Percentiles rank a stretch among this genome's conserved stretches.
Evolutionary conservation across 495 filamentous ascomycete species (phyloP).

Genomic region (Podospora appendiculata): DNA sequence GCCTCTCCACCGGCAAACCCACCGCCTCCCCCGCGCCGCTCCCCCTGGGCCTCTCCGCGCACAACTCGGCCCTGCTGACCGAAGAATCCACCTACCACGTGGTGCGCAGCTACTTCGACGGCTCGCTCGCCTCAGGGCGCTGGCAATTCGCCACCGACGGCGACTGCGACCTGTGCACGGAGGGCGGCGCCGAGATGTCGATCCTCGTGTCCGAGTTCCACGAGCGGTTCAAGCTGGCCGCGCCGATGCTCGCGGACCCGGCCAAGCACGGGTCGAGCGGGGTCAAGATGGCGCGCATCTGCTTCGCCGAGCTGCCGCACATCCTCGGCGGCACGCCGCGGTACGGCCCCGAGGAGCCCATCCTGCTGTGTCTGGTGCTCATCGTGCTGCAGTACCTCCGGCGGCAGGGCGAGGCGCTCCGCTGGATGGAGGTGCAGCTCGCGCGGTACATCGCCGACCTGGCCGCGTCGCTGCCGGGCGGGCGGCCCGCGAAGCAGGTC

Average conservation of each 20-base stretch:
- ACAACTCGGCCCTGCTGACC: neutral
- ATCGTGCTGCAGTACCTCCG: constrained; percentile 3
- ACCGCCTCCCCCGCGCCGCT: neutral
- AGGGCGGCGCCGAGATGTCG: neutral
- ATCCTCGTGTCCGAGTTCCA: neutral
- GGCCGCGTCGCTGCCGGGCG: neutral
- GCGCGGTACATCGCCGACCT: constrained; percentile 2
- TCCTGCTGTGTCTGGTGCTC: neutral
- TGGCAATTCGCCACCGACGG: neutral
- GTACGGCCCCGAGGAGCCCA: neutral
- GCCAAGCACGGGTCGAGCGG: neutral
- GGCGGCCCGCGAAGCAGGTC: neutral
- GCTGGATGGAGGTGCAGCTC: constrained; percentile 4
- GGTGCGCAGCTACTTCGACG: constrained; percentile 2
- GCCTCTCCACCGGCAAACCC: neutral
- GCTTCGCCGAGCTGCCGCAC: constrained; percentile 7
- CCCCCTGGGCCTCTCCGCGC: neutral
- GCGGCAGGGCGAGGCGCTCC: neutral
- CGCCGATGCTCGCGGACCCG: constrained; percentile 1
- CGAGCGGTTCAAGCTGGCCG: constrained; percentile 7
- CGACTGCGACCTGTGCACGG: neutral
- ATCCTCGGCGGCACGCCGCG: neutral
- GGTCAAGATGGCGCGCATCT: constrained; percentile 8
- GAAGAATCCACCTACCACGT: constrained; percentile 3
- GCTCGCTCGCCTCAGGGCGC: neutral